Evolutionary conservation across 73 alveolate genomes (phyloP).

Genomic region (Paramecium sonneborni): DNA sequence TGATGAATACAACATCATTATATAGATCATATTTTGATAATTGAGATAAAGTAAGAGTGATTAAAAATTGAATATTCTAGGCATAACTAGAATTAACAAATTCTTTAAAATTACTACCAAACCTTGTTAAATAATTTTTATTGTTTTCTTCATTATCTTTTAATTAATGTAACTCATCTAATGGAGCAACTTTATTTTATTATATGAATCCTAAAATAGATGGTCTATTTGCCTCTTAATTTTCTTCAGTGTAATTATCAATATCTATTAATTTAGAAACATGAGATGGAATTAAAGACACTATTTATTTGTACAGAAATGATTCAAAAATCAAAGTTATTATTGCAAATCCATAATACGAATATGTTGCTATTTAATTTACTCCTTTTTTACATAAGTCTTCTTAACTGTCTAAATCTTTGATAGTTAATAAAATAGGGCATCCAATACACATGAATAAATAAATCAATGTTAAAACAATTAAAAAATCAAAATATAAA

Average conservation of each 20-base stretch:
- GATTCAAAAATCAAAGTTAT: neutral
- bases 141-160: neutral
- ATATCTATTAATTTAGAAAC: neutral
- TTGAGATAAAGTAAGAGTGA: neutral
- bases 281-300: neutral
- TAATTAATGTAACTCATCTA: neutral
- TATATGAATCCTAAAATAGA: neutral
- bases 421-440: neutral
- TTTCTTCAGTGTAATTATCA: neutral
- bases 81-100: neutral
- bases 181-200: neutral
- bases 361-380: neutral
- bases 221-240: neutral
- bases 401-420: neutral
- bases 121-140: neutral
- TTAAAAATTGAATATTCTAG: neutral
- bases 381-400: neutral
- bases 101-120: neutral
- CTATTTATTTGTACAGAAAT: neutral
- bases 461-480: neutral
- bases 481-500: neutral
- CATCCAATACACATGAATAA: neutral
- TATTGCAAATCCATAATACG: neutral
- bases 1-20: slow-evolving; percentile 27
- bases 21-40: slow-evolving; percentile 17